These are phyloP conservation scores for Fusarium annulatum DNA, from an alignment of 2,329 filamentous ascomycete genomes.

Conservation along the genomic window DNA sequence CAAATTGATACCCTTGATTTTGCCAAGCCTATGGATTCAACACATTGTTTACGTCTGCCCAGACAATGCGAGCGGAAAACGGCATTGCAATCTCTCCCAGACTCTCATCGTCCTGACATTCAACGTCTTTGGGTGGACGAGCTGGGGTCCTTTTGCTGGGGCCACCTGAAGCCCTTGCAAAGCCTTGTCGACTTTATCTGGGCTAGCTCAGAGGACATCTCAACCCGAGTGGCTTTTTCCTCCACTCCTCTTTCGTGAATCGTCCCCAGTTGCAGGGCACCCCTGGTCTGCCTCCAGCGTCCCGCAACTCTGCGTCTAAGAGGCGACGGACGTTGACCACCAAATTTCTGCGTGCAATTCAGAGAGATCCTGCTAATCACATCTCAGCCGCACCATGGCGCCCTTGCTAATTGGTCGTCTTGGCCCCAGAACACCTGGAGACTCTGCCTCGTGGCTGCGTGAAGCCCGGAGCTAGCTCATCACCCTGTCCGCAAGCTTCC, in stretches of 20 bases:
- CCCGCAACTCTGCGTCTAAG: slow-evolving; percentile 17
- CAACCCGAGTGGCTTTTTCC: slow-evolving; percentile 17
- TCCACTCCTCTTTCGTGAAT: slow-evolving; percentile 17
- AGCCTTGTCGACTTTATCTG: slow-evolving; percentile 22
- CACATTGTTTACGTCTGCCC: slow-evolving; percentile 21
- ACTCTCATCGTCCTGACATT: slow-evolving; percentile 4
- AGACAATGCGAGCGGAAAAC: slow-evolving; percentile 29
- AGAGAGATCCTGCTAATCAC: slow-evolving; percentile 23
- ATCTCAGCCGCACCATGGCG: slow-evolving; percentile 40
- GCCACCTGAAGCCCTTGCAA: slow-evolving; percentile 25
- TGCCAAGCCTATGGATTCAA: slow-evolving; percentile 5
- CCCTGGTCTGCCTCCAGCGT: slow-evolving; percentile 14
- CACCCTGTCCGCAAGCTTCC: slow-evolving; percentile 32
- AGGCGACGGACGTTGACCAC: slow-evolving; percentile 17
- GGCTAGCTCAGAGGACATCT: slow-evolving; percentile 7
- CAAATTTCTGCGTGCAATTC: slow-evolving; percentile 18
- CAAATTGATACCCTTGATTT: slow-evolving; percentile 4
- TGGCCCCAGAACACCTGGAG: background rate
- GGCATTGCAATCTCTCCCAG: slow-evolving; percentile 19
- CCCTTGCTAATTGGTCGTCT: slow-evolving; percentile 30
- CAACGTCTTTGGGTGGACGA: slow-evolving; percentile 1
- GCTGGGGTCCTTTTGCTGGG: slow-evolving; percentile 14
- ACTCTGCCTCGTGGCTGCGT: slow-evolving; percentile 41
- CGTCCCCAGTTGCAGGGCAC: slow-evolving; percentile 10
- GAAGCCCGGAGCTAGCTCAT: slow-evolving; percentile 17